A percentile compares a stretch with the other conserved stretches of the same genome.
phyloP scores from a whole-genome alignment of 768 basidiomycete genomes.

The Psilocybe cubensis region DNA sequence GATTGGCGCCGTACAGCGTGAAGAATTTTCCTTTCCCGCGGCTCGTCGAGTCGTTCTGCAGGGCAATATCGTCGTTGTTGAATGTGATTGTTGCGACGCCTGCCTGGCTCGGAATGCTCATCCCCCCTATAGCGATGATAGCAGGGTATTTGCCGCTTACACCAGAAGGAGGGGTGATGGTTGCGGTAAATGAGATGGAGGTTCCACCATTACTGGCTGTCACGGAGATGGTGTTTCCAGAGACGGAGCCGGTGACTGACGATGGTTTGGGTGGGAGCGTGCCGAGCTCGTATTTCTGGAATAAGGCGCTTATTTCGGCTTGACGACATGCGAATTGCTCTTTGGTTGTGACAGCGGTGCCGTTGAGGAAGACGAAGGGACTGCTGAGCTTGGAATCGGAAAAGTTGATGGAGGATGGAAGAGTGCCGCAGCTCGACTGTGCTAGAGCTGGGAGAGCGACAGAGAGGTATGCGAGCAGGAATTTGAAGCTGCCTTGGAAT shows the following conservation, averaged over 20 bases:
- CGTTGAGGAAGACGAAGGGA: constrained; percentile 56
- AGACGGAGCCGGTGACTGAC: constrained; percentile 47
- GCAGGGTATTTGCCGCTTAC: constrained; percentile 51
- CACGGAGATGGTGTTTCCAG: constrained; percentile 49
- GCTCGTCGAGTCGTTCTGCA: constrained; percentile 46
- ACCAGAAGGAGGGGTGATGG: constrained; percentile 48
- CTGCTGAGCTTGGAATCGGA: constrained; percentile 51
- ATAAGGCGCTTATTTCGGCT: constrained; percentile 48
- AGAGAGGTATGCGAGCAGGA: constrained; percentile 13
- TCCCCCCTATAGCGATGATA: constrained; percentile 53
- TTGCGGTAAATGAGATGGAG: constrained; percentile 51
- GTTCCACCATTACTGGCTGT: constrained; percentile 48
- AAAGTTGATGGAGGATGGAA: constrained; percentile 32
- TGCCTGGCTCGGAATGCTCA: constrained; percentile 40
- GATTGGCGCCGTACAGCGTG: constrained; percentile 50
- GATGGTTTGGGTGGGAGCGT: constrained; percentile 50
- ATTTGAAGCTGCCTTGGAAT: constrained; percentile 1
- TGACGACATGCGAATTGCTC: constrained; percentile 56
- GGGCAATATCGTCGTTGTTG: constrained; percentile 57
- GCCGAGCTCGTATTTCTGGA: constrained; percentile 59
- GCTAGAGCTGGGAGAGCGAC: constrained; percentile 31
- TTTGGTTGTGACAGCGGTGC: constrained; percentile 43
- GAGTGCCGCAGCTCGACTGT: constrained; percentile 33
- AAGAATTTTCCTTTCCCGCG: constrained; percentile 63
- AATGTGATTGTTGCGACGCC: constrained; percentile 51